phyloP scores from a whole-genome alignment of 1,284 basidiomycete species.

The Ceratobasidium sp. region DNA sequence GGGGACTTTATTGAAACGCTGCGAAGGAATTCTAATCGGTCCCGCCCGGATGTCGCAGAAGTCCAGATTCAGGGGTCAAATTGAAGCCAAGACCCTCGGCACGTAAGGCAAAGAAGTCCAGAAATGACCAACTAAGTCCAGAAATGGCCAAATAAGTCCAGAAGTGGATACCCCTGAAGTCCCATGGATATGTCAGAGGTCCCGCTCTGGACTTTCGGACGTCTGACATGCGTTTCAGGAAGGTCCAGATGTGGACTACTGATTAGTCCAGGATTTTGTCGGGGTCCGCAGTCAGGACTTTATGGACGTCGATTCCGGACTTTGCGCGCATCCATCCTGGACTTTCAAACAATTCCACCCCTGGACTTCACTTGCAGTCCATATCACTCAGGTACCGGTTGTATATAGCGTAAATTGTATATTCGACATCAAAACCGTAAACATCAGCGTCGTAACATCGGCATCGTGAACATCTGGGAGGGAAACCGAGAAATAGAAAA shows the following conservation, averaged over 20 bases:
- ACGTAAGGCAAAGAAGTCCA: not conserved
- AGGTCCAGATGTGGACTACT: no score
- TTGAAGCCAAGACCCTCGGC: not conserved
- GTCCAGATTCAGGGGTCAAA: not conserved
- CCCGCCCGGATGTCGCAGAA: not conserved
- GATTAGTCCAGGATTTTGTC: not conserved
- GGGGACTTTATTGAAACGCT: not conserved
- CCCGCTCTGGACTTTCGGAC: not conserved
- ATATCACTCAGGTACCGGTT: no score
- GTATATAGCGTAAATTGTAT: slow-evolving; percentile 8
- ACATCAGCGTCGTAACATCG: slow-evolving; percentile 8
- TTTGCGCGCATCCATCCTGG: not conserved
- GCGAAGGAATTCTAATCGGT: not conserved
- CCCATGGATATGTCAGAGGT: not conserved
- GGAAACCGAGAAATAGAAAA: not conserved
- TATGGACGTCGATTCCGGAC: not conserved
- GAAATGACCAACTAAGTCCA: no score
- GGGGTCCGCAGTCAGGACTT: not conserved
- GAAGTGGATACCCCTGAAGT: not conserved
- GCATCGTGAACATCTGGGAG: not conserved
- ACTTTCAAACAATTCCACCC: not conserved
- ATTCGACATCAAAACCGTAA: not conserved
- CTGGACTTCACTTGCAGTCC: not conserved
- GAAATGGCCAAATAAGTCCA: not conserved
- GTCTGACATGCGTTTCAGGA: no score